phyloP scores from a whole-genome alignment of 2,329 filamentous ascomycete species.

The Polychaeton citri region DNA sequence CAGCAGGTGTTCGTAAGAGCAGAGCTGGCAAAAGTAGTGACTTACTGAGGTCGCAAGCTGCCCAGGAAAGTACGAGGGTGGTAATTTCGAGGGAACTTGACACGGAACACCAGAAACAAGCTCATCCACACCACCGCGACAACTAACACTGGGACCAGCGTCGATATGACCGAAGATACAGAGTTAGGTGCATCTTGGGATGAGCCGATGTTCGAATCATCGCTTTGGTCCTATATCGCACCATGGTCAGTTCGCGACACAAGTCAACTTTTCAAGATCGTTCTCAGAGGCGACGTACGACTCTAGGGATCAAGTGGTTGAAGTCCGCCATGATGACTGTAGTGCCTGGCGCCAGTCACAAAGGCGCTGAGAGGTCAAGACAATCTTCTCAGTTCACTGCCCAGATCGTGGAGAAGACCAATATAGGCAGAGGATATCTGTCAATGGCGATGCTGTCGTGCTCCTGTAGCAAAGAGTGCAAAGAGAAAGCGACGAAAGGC shows the following conservation, averaged over 20 bases:
- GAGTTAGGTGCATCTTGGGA: conserved; percentile 12
- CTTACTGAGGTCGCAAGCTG: conserved; percentile 26
- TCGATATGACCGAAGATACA: conserved; percentile 20
- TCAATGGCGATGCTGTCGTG: no score
- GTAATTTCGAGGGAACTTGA: conserved; percentile 31
- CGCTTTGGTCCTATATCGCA: conserved; percentile 5
- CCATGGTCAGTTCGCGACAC: not conserved
- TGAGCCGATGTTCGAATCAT: conserved; percentile 16
- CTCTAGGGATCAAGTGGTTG: not conserved
- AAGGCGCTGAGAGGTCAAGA: no score
- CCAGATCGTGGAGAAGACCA: no score
- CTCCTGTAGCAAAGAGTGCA: no score
- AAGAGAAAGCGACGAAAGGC: no score
- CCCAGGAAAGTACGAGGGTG: conserved; percentile 31
- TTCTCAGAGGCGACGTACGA: not conserved
- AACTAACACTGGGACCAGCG: conserved; percentile 21
- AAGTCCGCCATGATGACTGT: no score
- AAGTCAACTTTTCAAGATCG: no score
- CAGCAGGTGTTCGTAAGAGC: not conserved
- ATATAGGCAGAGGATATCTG: no score
- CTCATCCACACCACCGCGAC: conserved; percentile 21
- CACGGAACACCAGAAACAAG: conserved; percentile 29
- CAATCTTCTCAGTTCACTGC: no score
- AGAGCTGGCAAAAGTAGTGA: not conserved
- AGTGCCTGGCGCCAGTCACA: no score